A percentile compares a stretch with the other conserved stretches of the same genome.
These are phyloP conservation scores for Periconia sp. DNA, from an alignment of 2,329 filamentous ascomycete species.

Conservation along the genomic window DNA sequence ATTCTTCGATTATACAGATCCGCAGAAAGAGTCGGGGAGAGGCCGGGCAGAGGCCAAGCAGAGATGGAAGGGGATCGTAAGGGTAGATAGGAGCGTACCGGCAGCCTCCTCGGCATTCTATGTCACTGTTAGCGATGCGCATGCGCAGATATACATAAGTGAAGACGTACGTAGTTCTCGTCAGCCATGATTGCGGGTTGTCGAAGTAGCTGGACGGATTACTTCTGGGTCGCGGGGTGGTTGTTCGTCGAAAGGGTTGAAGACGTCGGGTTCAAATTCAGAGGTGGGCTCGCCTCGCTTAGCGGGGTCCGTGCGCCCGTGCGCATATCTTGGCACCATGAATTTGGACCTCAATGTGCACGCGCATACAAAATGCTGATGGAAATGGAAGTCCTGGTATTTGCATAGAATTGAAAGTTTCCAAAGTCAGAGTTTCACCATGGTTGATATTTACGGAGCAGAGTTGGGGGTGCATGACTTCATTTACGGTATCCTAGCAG, in stretches of 20 bases:
- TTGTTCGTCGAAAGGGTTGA: conserved; percentile 31
- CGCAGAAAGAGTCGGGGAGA: no score
- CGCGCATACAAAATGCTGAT: no score
- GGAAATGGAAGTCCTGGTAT: no score
- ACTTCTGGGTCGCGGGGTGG: conserved; percentile 44
- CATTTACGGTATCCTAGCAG: conserved; percentile 41
- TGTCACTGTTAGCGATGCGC: conserved; percentile 26
- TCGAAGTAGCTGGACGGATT: conserved; percentile 51
- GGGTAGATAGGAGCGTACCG: conserved; percentile 57
- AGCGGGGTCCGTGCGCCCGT: conserved; percentile 1
- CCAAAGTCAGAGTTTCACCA: no score
- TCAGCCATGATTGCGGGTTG: conserved; percentile 79
- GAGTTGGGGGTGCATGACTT: conserved; percentile 42
- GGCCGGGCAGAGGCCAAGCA: no score
- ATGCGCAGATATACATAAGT: not conserved
- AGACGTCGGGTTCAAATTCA: conserved; percentile 11
- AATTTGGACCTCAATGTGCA: no score
- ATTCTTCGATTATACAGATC: no score
- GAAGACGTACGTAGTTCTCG: conserved; percentile 76
- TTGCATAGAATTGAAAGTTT: no score
- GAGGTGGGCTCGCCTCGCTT: conserved; percentile 9
- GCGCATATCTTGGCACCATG: conserved; percentile 18
- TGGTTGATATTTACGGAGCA: no score
- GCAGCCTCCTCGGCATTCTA: conserved; percentile 98
- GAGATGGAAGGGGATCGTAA: conserved; percentile 15